Percentiles rank a stretch among this genome's conserved stretches.
Conservation (phyloP, 208 protist genomes). For the Acanthamoeba triangularis region DNA sequence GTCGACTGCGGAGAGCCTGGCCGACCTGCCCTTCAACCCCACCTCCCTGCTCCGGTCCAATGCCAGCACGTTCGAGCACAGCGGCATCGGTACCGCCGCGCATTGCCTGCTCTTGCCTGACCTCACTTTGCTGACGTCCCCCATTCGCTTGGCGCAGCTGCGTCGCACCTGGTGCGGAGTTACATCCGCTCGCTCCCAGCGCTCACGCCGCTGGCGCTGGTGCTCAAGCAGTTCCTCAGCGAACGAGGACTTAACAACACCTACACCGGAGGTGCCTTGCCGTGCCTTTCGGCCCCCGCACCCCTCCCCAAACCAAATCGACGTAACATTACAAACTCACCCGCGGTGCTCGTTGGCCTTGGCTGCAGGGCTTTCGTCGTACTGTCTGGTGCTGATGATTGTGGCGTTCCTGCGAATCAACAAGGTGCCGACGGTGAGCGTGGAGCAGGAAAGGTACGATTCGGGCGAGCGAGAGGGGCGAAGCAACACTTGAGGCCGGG, state of each 20-base stretch:
- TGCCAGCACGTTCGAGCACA: constrained; percentile 12
- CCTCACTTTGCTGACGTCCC: not conserved
- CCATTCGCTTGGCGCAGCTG: constrained; percentile 14
- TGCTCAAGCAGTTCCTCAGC: constrained; percentile 58
- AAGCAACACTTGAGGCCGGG: no score
- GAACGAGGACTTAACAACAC: constrained; percentile 69
- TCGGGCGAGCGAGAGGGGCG: no score
- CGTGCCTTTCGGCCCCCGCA: not conserved
- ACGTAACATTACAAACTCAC: not conserved
- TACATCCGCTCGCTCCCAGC: constrained; percentile 52
- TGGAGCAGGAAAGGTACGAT: not conserved
- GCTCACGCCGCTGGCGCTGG: constrained; percentile 62
- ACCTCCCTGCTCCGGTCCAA: not conserved
- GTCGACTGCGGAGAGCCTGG: not conserved
- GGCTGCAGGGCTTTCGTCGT: constrained; percentile 8
- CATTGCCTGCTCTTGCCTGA: not conserved
- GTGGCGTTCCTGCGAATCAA: constrained; percentile 63
- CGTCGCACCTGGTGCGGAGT: constrained; percentile 52
- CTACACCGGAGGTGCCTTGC: constrained; percentile 57
- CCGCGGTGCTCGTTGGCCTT: not conserved
- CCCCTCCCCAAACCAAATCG: not conserved
- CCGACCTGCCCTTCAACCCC: not conserved
- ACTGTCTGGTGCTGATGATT: constrained; percentile 73
- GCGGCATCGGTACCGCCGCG: not conserved
- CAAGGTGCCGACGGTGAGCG: constrained; percentile 49